Base-by-base conservation (phyloP, 805 yeast genomes). In the Ogataea nonfermentans region DNA sequence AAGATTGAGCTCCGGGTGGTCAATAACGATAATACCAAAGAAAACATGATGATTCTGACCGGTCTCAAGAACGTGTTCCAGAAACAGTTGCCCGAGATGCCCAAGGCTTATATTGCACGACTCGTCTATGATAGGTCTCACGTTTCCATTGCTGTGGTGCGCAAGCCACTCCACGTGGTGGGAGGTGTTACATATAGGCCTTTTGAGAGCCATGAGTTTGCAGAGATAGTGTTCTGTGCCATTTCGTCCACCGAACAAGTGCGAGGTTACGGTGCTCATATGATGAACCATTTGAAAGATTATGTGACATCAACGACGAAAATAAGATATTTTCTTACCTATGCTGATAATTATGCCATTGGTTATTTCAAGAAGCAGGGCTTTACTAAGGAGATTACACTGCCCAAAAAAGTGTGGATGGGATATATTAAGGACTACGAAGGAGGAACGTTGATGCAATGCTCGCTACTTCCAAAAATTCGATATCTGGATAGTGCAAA, bases 311-410 rank as follows among this genome's bases (percentile, higher is more conserved):
- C 88, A 14, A 89, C 97, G 0, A 78, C 95, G 7, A 85, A 83
- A 19, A 82, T 91, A 41, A 81, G 79, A 64, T 82, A 91, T 61
- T 91, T 91, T 57, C 63, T 91, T 47, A 91, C 98, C 1, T 91
- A 93, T 66, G 99, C 99, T 4, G 99, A 93, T 70, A 93, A 93
- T 65, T 93, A 93, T 62, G 99, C 99, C 41, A 91, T 93, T 63
- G 99, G 99, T 2, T 93, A 91, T 63, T 93, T 93, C 73, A 91
- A 91, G 56, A 93, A 93, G 57, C 99, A 93, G 65, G 99, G 99
- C 1, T 93, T 93, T 64, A 90, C 97, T 12, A 93, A 93, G 61
- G 97, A 91, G 45, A 85, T 93, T 26, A 75, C 96, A 6, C 72
- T 93, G 41, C 93, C 91, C 25, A 84, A 81, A 48, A 76, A 78